Base-by-base conservation (phyloP, 768 basidiomycete species). In the Suillus clintonianus region DNA sequence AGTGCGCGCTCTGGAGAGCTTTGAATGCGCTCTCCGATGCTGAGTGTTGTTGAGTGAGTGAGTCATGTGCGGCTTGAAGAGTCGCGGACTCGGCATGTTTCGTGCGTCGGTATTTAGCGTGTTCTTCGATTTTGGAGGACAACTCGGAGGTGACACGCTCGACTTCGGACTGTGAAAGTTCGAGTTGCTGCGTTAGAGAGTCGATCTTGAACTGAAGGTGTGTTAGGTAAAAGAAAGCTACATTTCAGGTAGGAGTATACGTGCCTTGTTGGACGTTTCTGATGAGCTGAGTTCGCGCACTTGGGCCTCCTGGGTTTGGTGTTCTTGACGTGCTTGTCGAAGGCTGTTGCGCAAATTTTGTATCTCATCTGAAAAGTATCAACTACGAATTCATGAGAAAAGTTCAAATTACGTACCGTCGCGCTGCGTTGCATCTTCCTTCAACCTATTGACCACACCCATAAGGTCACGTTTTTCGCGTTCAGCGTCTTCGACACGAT, bases 391-490 rank as follows among this genome's bases (percentile, higher is more conserved):
- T 24, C 13, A 64, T 45, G 37, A 30, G 17, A n/a, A 51, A n/a
- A 51, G 39, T 64, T 36, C 54, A 58, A 24, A 14, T 14, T 7
- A 70, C 83, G 61, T 61, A 94, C 95, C 91, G 65, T 95, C 91
- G 60, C 90, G 86, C 70, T 90, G 86, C 9, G 82, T 71, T 47
- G 83, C 81, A 64, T 95, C 91, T 69, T 92, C 87, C 73, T 94
- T 91, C 65, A 95, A 77, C 60, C 92, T 84, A 73, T 91, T 94
- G 5, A 95, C 86, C 50, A 95, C 90, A 34, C 85, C 86, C 48
- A 96, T 81, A 54, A 97, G 83, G 66, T 96, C 94, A 39, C 94
- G 87, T 77, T 97, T 97, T 81, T 97, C 96, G 60, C 91, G 84
- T 66, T 97, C 94, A 1, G 85, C 84, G 64, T 93, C 91, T 24